phyloP scores from a whole-genome alignment of 257 asterid genomes.

The Forsythia viridissima region DNA sequence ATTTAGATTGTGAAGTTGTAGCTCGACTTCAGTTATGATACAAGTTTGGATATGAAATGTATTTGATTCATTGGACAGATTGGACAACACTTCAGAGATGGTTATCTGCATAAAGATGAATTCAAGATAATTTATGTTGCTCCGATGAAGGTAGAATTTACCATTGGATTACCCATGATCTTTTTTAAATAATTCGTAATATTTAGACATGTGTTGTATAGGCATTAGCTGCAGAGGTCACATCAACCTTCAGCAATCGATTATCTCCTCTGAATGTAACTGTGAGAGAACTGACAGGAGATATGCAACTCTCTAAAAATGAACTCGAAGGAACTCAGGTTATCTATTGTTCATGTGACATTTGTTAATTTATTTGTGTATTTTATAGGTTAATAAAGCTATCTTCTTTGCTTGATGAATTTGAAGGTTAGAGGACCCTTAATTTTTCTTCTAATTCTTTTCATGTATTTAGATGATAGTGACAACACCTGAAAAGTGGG shows the following conservation, averaged over 20 bases:
- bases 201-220: constrained; percentile 31
- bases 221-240: constrained; percentile 99
- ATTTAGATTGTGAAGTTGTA: not conserved
- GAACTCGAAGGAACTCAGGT: constrained; percentile 98
- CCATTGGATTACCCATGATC: constrained; percentile 1
- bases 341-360: constrained; percentile 21
- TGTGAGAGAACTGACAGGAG: constrained; percentile 98
- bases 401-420: constrained; percentile 20
- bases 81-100: constrained; percentile 87
- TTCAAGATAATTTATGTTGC: constrained; percentile 99
- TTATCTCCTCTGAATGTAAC: constrained; percentile 78
- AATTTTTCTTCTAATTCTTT: constrained; percentile 2
- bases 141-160: constrained; percentile 85
- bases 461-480: constrained; percentile 83
- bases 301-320: constrained; percentile 92
- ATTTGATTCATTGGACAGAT: constrained; percentile 49
- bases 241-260: constrained; percentile 90
- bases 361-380: constrained; percentile 11
- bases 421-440: constrained; percentile 14
- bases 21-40: not conserved
- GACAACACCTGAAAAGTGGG: constrained; percentile 99
- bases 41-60: not conserved
- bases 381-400: constrained; percentile 8
- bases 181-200: constrained; percentile 20
- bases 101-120: constrained; percentile 92